These are phyloP conservation scores for Annulohypoxylon stygium DNA, from an alignment of 495 filamentous ascomycete genomes.

Conservation along the genomic window DNA sequence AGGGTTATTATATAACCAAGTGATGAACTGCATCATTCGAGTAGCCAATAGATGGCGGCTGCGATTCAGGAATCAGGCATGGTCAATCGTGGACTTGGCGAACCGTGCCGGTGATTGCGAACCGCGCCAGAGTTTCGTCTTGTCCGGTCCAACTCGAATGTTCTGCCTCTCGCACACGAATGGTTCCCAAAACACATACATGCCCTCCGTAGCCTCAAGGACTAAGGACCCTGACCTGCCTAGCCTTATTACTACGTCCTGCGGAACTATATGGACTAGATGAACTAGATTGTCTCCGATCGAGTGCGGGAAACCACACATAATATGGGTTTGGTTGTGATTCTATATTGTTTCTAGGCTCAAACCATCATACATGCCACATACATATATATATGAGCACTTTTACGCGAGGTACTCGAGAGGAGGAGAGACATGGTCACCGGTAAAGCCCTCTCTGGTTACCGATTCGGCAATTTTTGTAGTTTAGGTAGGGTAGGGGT, in stretches of 20 bases:
- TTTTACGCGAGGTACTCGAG: conserved; percentile 41
- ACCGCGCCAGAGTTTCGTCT: conserved; percentile 35
- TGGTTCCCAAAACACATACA: conserved; percentile 33
- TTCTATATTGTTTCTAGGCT: conserved; percentile 41
- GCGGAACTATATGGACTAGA: conserved; percentile 27
- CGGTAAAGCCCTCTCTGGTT: conserved; percentile 37
- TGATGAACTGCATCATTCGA: conserved; percentile 30
- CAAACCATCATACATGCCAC: conserved; percentile 12
- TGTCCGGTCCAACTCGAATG: conserved; percentile 40
- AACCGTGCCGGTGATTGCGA: conserved; percentile 38
- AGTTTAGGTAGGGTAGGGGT: conserved; percentile 43
- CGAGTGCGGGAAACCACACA: conserved; percentile 41
- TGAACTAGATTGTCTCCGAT: conserved; percentile 39
- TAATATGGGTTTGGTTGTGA: conserved; percentile 33
- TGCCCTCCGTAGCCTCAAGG: conserved; percentile 19
- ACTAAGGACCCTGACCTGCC: conserved; percentile 25
- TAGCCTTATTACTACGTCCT: conserved; percentile 25
- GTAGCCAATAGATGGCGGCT: conserved; percentile 37
- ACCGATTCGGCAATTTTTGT: conserved; percentile 46
- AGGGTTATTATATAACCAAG: conserved; percentile 30
- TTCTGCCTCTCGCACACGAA: conserved; percentile 34
- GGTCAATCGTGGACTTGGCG: conserved; percentile 39
- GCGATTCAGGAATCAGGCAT: conserved; percentile 40
- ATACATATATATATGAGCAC: conserved; percentile 38
- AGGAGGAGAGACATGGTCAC: conserved; percentile 21